phyloP scores from a whole-genome alignment of 495 filamentous ascomycete genomes.

The Hyaloscypha bicolor region DNA sequence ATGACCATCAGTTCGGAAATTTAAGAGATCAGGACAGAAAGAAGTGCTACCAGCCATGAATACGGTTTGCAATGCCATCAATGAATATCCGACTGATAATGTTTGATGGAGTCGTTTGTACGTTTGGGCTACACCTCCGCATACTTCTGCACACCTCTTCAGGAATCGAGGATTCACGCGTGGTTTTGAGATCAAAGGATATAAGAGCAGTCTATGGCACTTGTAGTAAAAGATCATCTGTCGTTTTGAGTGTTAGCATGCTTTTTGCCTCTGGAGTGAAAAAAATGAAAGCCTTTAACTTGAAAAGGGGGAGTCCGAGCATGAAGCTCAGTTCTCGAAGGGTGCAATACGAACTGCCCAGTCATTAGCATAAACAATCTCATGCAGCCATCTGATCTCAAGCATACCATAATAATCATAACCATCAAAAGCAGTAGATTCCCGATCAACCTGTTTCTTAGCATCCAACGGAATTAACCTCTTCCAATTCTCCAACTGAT shows the following conservation, averaged over 20 bases:
- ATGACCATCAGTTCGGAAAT: too few relatives aligned
- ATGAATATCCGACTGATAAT: slow-evolving; percentile 25
- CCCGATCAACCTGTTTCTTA: slow-evolving; percentile 6
- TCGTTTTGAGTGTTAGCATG: neutral
- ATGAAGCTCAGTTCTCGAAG: too few relatives aligned
- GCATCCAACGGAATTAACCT: slow-evolving; percentile 6
- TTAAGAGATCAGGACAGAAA: too few relatives aligned
- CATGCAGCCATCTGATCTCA: neutral
- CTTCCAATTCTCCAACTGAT: slow-evolving; percentile 14
- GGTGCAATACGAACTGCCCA: too few relatives aligned
- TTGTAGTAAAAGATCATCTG: slow-evolving; percentile 19
- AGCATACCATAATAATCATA: slow-evolving; percentile 16
- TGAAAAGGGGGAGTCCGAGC: too few relatives aligned
- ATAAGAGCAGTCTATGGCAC: slow-evolving; percentile 6
- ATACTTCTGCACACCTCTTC: slow-evolving; percentile 27
- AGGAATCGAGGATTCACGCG: slow-evolving; percentile 8
- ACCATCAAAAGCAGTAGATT: slow-evolving; percentile 8
- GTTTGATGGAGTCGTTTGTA: slow-evolving; percentile 29
- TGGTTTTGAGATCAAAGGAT: slow-evolving; percentile 12
- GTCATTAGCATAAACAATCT: too few relatives aligned
- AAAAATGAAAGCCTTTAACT: too few relatives aligned
- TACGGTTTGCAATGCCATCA: slow-evolving; percentile 31
- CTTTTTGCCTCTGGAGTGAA: too few relatives aligned
- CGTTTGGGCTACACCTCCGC: slow-evolving; percentile 30
- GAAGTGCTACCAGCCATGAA: slow-evolving; percentile 21